Conservation (phyloP, 2,329 filamentous ascomycete genomes). For the Arthrinium puccinioides region DNA sequence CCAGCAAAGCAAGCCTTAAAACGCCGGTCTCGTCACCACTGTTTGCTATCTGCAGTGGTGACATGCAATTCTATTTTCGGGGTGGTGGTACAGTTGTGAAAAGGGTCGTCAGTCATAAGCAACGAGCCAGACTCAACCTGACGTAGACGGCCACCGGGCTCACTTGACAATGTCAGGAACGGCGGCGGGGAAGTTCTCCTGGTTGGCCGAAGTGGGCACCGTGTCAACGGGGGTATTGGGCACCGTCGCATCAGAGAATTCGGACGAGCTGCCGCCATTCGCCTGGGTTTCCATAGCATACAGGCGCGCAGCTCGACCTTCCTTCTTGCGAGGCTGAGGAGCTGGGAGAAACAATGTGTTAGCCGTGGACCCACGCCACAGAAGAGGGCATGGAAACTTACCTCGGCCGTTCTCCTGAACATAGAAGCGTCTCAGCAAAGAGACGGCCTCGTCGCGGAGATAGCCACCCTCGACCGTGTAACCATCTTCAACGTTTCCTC, state of each 20-base stretch:
- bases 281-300: constrained; percentile 21
- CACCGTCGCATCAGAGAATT: constrained; percentile 16
- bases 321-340: constrained; percentile 27
- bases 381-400: constrained; percentile 27
- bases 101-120: too few species aligned
- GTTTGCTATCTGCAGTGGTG: too few species aligned
- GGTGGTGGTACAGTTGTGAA: too few species aligned
- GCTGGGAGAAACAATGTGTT: constrained; percentile 15
- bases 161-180: too few species aligned
- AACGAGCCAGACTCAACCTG: too few species aligned
- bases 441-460: constrained; percentile 87
- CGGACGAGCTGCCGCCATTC: constrained; percentile 15
- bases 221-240: constrained; percentile 15
- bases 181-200: constrained; percentile 2
- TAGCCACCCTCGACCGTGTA: constrained; percentile 83
- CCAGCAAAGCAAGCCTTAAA: too few species aligned
- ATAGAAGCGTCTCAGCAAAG: constrained; percentile 87
- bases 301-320: constrained; percentile 25
- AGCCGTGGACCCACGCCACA: background rate
- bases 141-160: too few species aligned
- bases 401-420: constrained; percentile 95
- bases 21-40: too few species aligned
- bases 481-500: constrained; percentile 66
- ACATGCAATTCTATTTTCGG: too few species aligned
- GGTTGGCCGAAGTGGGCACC: constrained; percentile 9